Conservation (phyloP, 2,329 filamentous ascomycete species). For the Macrophomina phaseolina region DNA sequence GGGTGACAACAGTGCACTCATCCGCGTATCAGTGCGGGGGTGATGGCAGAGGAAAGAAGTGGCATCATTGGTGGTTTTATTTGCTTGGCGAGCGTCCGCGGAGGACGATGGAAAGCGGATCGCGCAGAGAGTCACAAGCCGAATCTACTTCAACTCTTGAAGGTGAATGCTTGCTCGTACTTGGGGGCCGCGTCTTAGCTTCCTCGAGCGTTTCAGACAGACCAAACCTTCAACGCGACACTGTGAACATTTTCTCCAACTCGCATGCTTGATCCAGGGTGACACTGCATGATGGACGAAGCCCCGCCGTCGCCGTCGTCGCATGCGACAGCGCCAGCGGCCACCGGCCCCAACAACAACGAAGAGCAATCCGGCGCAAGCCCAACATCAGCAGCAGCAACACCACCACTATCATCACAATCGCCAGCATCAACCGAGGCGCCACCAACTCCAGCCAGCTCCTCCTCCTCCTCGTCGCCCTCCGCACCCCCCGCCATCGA, state of each 20-base stretch:
- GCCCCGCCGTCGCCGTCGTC: not conserved
- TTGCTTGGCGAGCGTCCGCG: not conserved
- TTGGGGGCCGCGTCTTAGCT: no score
- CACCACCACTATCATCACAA: not conserved
- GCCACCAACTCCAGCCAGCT: not conserved
- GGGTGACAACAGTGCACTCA: not conserved
- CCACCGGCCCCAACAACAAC: no score
- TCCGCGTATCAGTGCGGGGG: not conserved
- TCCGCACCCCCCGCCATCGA: not conserved
- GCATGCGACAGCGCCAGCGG: not conserved
- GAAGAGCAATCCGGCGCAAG: no score
- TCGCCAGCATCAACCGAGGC: not conserved
- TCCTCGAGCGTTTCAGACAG: not conserved
- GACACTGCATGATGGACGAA: not conserved
- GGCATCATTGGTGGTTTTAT: constrained; percentile 12
- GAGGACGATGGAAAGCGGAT: not conserved
- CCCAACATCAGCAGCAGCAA: no score
- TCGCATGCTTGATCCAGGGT: no score
- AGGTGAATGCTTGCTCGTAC: not conserved
- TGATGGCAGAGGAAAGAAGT: not conserved
- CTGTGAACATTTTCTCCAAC: not conserved
- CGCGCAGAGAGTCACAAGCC: not conserved
- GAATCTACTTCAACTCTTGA: not conserved
- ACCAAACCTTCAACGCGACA: not conserved
- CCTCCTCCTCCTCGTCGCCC: no score